Evolutionary conservation across 73 alveolate species (phyloP), one percentile per base, ranked within the genome.

Genomic region (Paramecium octaurelia): DNA sequence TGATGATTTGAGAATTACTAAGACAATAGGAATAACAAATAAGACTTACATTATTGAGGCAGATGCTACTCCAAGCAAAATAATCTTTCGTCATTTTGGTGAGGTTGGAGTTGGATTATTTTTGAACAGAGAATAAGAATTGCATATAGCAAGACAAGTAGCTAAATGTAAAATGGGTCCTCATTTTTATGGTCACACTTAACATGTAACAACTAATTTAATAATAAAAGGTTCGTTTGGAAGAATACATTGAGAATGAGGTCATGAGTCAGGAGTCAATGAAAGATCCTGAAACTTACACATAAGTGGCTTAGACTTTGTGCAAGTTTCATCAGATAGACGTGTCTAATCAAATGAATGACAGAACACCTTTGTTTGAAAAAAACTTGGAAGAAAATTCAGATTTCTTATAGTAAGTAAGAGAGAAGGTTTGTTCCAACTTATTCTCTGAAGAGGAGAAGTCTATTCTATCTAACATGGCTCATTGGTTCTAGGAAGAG

Each of bases 41-140:
- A 80, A 80, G 44, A 80, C 91, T 5, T 80, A 80, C 23, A 80
- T 80, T 35, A 80, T 80, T 24, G 91, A 80, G 21, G 43, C 76
- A 10, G 93, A 87, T 29, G 88, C 76, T 21, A 73, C 44, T n/a
- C 94, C 92, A 34, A 89, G 23, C 50, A 83, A 54, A 50, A 83
- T 89, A 27, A 71, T 89, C 54, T 89, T 89, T 89, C 68, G 94
- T 70, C 92, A 70, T 59, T 89, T 71, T 89, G 94, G 94, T 43
- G 84, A 89, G 38, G 75, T 85, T 14, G 86, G 94, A 21, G 92
- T 58, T 59, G 94, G 94, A 36, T 50, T 83, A 14, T 89, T 89
- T 83, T 46, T 89, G 36, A 73, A 89, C 75, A 77, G 94, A 70
- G 75, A 89, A 34, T 77, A 89, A 23, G 94, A 89, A 50, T 36